Conservation (phyloP, 306 rosid genomes). For the Cotoneaster glaucophyllus region DNA sequence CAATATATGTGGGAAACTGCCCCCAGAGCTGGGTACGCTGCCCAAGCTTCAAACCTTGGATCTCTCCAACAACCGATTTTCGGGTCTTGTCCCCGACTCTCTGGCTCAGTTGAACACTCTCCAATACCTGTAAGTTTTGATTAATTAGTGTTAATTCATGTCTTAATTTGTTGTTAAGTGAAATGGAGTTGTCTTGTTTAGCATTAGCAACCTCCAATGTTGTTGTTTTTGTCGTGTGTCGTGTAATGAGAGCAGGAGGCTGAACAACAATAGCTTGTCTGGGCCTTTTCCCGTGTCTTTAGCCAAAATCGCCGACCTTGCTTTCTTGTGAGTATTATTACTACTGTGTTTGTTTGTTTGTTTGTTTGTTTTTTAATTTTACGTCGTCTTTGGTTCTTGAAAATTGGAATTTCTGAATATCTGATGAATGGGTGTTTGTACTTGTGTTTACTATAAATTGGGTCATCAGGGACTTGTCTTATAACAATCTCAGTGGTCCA, state of each 20-base stretch:
- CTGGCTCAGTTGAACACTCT: conserved; percentile 59
- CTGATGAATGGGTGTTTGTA: background rate
- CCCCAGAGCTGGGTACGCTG: conserved; percentile 65
- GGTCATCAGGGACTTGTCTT: conserved; percentile 89
- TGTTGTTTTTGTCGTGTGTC: conserved; percentile 10
- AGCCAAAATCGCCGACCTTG: conserved; percentile 71
- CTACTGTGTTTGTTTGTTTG: background rate
- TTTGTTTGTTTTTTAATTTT: conserved; percentile 11
- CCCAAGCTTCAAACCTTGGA: conserved; percentile 77
- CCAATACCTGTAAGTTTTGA: conserved; percentile 60
- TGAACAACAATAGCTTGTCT: conserved; percentile 87
- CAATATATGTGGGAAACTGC: conserved; percentile 75
- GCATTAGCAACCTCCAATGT: background rate
- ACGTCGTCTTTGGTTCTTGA: conserved; percentile 22
- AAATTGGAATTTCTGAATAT: conserved; percentile 10
- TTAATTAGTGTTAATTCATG: background rate
- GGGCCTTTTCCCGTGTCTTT: conserved; percentile 77
- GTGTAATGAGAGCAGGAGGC: conserved; percentile 60
- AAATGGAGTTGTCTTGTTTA: background rate
- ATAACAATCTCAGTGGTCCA: conserved; percentile 91
- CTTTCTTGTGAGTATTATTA: conserved; percentile 91
- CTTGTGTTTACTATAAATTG: conserved; percentile 21
- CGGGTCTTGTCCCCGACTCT: conserved; percentile 57
- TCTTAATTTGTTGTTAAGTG: background rate
- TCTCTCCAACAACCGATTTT: conserved; percentile 75